Evolutionary conservation across 169 alveolate species (phyloP), one percentile per base, ranked within the genome.

Genomic region (Plasmodium ovale): DNA sequence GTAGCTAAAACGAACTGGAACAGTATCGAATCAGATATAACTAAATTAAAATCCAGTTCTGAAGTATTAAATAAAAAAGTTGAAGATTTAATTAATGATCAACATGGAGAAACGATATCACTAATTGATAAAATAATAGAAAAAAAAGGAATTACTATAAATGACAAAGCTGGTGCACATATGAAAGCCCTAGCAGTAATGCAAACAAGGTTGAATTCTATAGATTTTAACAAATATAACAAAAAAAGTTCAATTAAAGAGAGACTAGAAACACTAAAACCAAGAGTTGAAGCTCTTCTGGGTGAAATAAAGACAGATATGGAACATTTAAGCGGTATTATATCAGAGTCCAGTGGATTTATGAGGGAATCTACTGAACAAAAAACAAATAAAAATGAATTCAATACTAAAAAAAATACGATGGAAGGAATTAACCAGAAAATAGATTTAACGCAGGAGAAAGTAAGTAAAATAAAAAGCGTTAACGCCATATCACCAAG

Each of bases 221-320:
- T 60, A 25, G 71, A 60, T 12, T 23, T 35, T 33, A 60, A 16
- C 10, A 35, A 19, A 33, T 29, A 60, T 60, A 35, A 25, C 29
- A 60, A 6, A 60, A 60, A 60, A 60, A 23, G 1, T 27, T 19
- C 69, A 58, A 58, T 58, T 58, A 58, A 58, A 58, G 69, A 27
- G 7, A 58, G 23, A 58, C n/a, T 58, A 58, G 5, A 58, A 5
- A 27, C 33, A 16, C 23, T 58, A 7, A 29, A 58, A 58, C 3
- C n/a, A 58, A 58, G 2, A 16, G 35, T 23, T 58, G 10, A 58
- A 58, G 29, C 5, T 58, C 21, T 58, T 3, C 6, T 5, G 33
- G 27, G 21, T 19, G 23, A 10, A 3, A 58, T 58, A 14, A 10
- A 58, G n/a, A 5, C 4, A 1, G 6, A 21, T 1, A 23, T 19